phyloP scores from a whole-genome alignment of 148 eudicot genomes.

The Rhododendron vialii region DNA sequence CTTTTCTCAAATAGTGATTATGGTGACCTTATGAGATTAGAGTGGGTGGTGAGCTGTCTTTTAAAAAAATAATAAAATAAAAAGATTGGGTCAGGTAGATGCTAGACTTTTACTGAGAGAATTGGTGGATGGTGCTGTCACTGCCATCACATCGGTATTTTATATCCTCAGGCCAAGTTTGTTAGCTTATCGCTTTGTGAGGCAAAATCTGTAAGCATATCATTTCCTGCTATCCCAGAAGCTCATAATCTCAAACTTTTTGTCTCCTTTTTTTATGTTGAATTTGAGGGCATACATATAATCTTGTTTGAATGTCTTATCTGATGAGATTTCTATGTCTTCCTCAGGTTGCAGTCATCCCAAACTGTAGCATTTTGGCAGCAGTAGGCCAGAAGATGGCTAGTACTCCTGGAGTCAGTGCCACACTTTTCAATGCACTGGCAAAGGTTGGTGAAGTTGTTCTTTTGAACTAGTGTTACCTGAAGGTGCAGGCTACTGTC shows the following conservation, averaged over 20 bases:
- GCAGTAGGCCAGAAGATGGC: slow-evolving; percentile 99
- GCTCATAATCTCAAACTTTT: neutral
- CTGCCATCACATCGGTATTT: neutral
- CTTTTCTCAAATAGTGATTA: neutral
- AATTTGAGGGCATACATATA: neutral
- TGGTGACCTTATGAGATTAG: neutral
- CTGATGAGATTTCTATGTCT: slow-evolving; percentile 1
- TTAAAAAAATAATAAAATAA: too few relatives aligned
- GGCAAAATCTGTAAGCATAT: neutral
- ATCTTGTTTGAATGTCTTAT: neutral
- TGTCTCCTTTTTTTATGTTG: neutral
- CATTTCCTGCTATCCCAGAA: neutral
- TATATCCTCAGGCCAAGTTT: neutral
- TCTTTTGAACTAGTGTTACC: neutral
- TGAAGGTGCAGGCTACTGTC: neutral
- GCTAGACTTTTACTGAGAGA: neutral
- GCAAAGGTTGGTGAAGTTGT: slow-evolving; percentile 65
- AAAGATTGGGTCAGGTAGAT: neutral
- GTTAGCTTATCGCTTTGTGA: neutral
- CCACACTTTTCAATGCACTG: slow-evolving; percentile 84
- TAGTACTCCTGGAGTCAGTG: slow-evolving; percentile 98
- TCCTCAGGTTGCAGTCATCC: slow-evolving; percentile 69
- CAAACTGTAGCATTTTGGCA: slow-evolving; percentile 93
- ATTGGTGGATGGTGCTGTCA: neutral
- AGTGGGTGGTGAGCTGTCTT: neutral